Percentiles rank a stretch among this genome's conserved stretches.
Evolutionary conservation across 2,329 filamentous ascomycete genomes (phyloP).

Genomic region (Bertia moriformis): DNA sequence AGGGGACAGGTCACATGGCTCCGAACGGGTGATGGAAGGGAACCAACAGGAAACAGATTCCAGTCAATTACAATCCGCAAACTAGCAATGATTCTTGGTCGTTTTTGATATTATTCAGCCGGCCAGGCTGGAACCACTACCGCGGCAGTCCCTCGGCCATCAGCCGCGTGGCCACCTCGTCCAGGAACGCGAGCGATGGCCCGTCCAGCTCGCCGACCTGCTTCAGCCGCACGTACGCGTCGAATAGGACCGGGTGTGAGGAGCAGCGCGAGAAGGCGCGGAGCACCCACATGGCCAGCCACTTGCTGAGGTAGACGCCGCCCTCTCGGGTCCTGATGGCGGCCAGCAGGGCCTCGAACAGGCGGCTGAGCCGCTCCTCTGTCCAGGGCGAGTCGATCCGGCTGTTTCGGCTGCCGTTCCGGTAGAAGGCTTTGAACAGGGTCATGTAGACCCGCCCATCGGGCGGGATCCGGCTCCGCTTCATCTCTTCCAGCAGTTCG

Average conservation of each 20-base stretch:
- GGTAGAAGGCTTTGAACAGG: constrained; percentile 68
- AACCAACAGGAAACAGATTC: too few species aligned
- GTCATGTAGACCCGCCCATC: constrained; percentile 67
- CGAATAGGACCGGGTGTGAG: constrained; percentile 31
- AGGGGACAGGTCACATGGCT: too few species aligned
- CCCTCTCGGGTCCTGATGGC: constrained; percentile 30
- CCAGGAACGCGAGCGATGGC: background rate
- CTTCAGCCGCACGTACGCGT: constrained; percentile 32
- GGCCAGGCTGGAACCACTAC: too few species aligned
- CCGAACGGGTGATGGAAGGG: too few species aligned
- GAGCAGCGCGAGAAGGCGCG: constrained; percentile 49
- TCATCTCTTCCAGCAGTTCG: constrained; percentile 69
- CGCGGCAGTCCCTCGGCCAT: too few species aligned
- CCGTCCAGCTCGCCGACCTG: background rate
- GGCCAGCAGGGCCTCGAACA: constrained; percentile 50
- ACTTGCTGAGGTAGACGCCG: constrained; percentile 36
- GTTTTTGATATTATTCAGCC: too few species aligned
- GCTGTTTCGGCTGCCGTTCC: constrained; percentile 45
- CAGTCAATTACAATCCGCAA: too few species aligned
- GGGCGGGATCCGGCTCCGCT: constrained; percentile 47
- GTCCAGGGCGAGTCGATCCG: constrained; percentile 57
- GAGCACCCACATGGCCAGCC: constrained; percentile 46
- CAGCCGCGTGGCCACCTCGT: background rate
- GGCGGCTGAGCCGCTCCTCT: constrained; percentile 45
- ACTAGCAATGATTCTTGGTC: too few species aligned